phyloP scores from a whole-genome alignment of 441 rosid genomes.

The Codiaeum variegatum region DNA sequence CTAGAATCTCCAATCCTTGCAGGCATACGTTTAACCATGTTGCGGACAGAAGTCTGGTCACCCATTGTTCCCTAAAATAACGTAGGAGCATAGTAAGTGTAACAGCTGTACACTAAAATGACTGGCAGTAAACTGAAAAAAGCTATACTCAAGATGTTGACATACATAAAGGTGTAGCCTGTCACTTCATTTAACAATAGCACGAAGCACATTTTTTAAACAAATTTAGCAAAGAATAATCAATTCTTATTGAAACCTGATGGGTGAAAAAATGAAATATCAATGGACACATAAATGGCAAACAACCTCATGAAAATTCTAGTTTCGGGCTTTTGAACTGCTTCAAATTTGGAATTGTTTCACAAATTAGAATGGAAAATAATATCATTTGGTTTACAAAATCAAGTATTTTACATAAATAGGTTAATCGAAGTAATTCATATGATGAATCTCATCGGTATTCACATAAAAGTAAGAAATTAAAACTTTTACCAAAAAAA shows the following conservation, averaged over 20 bases:
- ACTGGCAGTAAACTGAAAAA: constrained; percentile 8
- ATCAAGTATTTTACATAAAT: not conserved
- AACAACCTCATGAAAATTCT: not conserved
- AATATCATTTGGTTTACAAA: not conserved
- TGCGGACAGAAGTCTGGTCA: constrained; percentile 29
- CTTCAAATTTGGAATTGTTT: not conserved
- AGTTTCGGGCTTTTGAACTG: not conserved
- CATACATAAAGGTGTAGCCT: not conserved
- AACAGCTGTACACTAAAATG: constrained; percentile 8
- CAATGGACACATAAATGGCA: not conserved
- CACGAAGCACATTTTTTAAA: not conserved
- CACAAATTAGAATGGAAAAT: not conserved
- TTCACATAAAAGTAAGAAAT: not conserved
- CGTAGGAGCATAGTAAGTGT: constrained; percentile 2
- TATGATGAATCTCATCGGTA: not conserved
- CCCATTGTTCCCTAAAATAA: constrained; percentile 38
- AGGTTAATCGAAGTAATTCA: not conserved
- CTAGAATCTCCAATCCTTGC: constrained; percentile 38
- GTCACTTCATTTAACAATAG: not conserved
- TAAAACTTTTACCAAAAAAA: not conserved
- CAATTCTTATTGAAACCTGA: not conserved
- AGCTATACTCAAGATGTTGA: not conserved
- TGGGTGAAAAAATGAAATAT: not conserved
- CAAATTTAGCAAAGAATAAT: not conserved
- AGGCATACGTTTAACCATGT: constrained; percentile 31